A percentile compares a stretch with the other conserved stretches of the same genome.
Evolutionary conservation across 805 yeast genomes (phyloP).

Genomic region (Candida germanica): DNA sequence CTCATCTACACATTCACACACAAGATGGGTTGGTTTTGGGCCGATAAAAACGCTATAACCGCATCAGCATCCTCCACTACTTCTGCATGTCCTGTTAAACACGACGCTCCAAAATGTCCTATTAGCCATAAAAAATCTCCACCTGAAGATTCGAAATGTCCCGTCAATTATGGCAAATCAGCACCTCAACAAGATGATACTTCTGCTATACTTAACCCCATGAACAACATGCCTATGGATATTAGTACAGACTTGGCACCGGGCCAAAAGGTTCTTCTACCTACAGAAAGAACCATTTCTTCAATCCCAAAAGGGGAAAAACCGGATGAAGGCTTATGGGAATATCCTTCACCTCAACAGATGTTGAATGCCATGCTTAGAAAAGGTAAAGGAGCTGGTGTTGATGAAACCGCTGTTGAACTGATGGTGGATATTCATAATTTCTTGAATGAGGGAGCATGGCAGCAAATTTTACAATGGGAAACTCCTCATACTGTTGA

Average conservation of each 20-base stretch:
- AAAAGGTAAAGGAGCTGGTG: slow-evolving; percentile 83
- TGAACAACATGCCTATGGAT: slow-evolving; percentile 83
- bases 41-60: slow-evolving; percentile 30
- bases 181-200: slow-evolving; percentile 31
- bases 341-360: slow-evolving; percentile 98
- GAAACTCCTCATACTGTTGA: slow-evolving; percentile 65
- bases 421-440: slow-evolving; percentile 97
- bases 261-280: slow-evolving; percentile 74
- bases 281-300: slow-evolving; percentile 81
- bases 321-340: slow-evolving; percentile 80
- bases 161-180: slow-evolving; percentile 9
- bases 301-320: slow-evolving; percentile 80
- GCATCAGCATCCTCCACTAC: slow-evolving; percentile 3
- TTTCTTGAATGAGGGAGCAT: slow-evolving; percentile 94
- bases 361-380: slow-evolving; percentile 97
- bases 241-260: slow-evolving; percentile 67
- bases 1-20: slow-evolving; percentile 3
- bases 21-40: slow-evolving; percentile 95
- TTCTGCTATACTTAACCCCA: slow-evolving; percentile 58
- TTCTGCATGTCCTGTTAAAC: slow-evolving; percentile 32
- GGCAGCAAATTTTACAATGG: slow-evolving; percentile 94
- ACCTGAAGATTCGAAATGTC: slow-evolving; percentile 7
- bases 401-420: slow-evolving; percentile 94
- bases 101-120: slow-evolving; percentile 13
- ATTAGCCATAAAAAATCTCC: background rate